Conservation (phyloP, 768 basidiomycete species). For the Omphalotus guepiniiformis region DNA sequence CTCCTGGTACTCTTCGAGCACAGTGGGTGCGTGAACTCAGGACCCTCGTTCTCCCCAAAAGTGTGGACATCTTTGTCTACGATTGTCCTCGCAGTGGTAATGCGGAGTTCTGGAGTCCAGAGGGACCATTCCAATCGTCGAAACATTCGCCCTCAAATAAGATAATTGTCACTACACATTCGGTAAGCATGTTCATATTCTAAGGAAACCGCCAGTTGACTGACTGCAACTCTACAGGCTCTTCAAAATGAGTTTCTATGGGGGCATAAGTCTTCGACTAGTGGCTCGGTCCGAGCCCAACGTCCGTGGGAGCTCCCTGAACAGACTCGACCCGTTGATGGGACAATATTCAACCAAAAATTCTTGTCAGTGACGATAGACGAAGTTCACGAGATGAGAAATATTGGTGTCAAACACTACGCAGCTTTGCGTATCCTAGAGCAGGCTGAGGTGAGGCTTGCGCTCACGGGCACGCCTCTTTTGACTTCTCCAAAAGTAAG, state of each 20-base stretch:
- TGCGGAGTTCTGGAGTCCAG: slow-evolving; percentile 9
- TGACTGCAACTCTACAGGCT: slow-evolving; percentile 10
- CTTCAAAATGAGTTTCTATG: slow-evolving; percentile 13
- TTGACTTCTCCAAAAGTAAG: slow-evolving; percentile 22
- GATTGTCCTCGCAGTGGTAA: neutral
- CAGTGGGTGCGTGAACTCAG: slow-evolving; percentile 11
- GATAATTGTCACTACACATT: slow-evolving; percentile 10
- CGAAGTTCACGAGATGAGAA: slow-evolving; percentile 21
- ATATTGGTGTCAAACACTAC: slow-evolving; percentile 12
- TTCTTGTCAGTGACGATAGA: slow-evolving; percentile 17
- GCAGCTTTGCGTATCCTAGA: slow-evolving; percentile 13
- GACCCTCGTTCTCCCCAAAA: slow-evolving; percentile 2
- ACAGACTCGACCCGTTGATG: neutral
- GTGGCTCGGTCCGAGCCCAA: neutral
- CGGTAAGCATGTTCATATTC: slow-evolving; percentile 4
- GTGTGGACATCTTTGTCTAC: slow-evolving; percentile 10
- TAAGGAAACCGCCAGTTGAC: neutral
- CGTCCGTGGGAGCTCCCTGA: slow-evolving; percentile 17
- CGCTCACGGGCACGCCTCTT: slow-evolving; percentile 23
- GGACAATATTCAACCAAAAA: slow-evolving; percentile 15
- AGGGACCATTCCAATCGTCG: slow-evolving; percentile 2
- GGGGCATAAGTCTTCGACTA: neutral
- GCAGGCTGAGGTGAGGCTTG: slow-evolving; percentile 6
- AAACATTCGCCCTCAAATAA: slow-evolving; percentile 2
- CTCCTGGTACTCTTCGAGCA: slow-evolving; percentile 5